Evolutionary conservation across 345 rosid genomes (phyloP), one percentile per base, ranked within the genome.

Genomic region (Melastoma malabathricum): DNA sequence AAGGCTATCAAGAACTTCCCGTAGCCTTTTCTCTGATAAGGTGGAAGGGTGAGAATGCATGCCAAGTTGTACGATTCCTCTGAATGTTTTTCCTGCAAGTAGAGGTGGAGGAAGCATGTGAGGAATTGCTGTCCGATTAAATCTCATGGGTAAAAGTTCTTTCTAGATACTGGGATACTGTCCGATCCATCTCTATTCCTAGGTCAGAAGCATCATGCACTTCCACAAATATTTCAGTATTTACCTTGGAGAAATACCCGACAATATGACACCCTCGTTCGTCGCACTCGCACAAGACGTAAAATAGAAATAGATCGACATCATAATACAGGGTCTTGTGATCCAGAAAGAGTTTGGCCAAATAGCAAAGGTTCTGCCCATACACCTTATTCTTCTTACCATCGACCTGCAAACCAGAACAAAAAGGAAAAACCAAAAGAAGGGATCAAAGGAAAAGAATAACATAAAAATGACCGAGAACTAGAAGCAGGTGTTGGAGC

Each of bases 181-280:
- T n/a, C n/a, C n/a, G n/a, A n/a, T n/a, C n/a, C n/a, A n/a, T n/a
- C n/a, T n/a, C n/a, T n/a, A n/a, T n/a, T n/a, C n/a, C n/a, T n/a
- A n/a, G n/a, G n/a, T n/a, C n/a, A n/a, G n/a, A n/a, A n/a, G n/a
- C n/a, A n/a, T n/a, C n/a, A n/a, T n/a, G n/a, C n/a, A n/a, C n/a
- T n/a, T n/a, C n/a, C n/a, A n/a, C n/a, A n/a, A n/a, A n/a, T n/a
- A n/a, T n/a, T n/a, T n/a, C n/a, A n/a, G n/a, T n/a, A n/a, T n/a
- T n/a, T n/a, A n/a, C 98, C 98, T 92, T 92, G 51, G 98, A 92
- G 59, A 84, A 92, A 69, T 92, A 92, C 55, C 98, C 98, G 68
- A 88, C 97, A 95, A 88, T 92, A 76, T 92, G 98, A 78, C 98
- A 92, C 57, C 98, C 98, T 20, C 98, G 89, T 68, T 92, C 98